These are phyloP conservation scores for Leavenworthia alabamica DNA, from an alignment of 345 rosid genomes.

Conservation along the genomic window DNA sequence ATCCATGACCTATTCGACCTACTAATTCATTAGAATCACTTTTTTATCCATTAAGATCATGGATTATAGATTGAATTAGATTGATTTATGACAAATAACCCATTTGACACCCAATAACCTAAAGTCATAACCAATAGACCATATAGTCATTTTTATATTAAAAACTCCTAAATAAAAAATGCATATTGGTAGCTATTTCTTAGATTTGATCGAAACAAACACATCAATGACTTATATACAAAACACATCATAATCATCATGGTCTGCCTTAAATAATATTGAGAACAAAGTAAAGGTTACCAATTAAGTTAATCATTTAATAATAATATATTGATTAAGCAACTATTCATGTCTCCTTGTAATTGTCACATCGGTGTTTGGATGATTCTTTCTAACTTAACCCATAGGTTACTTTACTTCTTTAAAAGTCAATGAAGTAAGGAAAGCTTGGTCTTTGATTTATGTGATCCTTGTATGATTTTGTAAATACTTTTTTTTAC, in stretches of 20 bases:
- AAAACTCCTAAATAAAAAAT: too few relatives aligned
- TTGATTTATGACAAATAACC: too few relatives aligned
- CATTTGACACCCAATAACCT: too few relatives aligned
- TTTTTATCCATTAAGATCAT: too few relatives aligned
- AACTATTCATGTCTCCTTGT: constrained; percentile 21
- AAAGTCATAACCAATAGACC: too few relatives aligned
- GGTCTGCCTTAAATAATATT: constrained; percentile 7
- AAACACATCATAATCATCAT: constrained; percentile 7
- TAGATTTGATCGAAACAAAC: neutral
- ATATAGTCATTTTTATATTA: too few relatives aligned
- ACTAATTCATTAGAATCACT: too few relatives aligned
- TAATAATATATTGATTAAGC: neutral
- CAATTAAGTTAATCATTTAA: constrained; percentile 12
- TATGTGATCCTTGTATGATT: neutral
- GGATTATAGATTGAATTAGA: too few relatives aligned
- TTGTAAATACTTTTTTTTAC: neutral
- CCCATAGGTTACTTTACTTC: constrained; percentile 31
- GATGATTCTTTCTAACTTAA: constrained; percentile 27
- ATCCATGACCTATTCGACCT: too few relatives aligned
- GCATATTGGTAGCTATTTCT: constrained; percentile 1
- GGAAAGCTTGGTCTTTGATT: constrained; percentile 3
- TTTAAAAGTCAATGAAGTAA: constrained; percentile 21
- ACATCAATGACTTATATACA: constrained; percentile 5
- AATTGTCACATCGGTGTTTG: too few relatives aligned
- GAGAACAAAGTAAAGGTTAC: neutral